These are phyloP conservation scores for Podospora bellae-mahoneyi DNA, from an alignment of 495 filamentous ascomycete species.

Conservation along the genomic window DNA sequence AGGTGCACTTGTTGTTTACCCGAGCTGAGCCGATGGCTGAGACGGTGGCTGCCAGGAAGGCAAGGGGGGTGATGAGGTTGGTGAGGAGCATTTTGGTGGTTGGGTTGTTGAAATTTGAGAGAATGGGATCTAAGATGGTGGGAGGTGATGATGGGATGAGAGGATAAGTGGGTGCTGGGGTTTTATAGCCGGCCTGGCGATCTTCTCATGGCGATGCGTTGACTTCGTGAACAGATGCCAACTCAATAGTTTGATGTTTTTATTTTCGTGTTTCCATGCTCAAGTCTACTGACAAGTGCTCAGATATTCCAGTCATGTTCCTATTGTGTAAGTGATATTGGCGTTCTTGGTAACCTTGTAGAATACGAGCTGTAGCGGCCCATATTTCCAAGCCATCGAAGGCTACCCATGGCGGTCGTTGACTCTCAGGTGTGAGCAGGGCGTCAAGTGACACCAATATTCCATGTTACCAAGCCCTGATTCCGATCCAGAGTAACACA, in stretches of 20 bases:
- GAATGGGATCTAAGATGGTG: not conserved
- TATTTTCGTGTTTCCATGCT: too few species aligned
- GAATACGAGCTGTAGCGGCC: not conserved
- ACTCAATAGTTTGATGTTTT: too few species aligned
- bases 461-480: not conserved
- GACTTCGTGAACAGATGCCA: too few species aligned
- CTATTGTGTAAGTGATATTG: not conserved
- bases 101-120: not conserved
- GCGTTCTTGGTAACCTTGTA: not conserved
- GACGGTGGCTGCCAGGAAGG: slow-evolving; percentile 22
- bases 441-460: not conserved
- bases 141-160: not conserved
- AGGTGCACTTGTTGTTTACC: slow-evolving; percentile 51
- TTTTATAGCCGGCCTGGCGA: not conserved
- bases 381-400: not conserved
- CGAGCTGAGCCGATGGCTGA: slow-evolving; percentile 49
- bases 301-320: not conserved
- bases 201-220: too few species aligned
- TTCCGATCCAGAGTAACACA: not conserved
- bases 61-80: slow-evolving; percentile 23
- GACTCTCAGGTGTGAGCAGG: not conserved
- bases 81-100: slow-evolving; percentile 24
- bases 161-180: not conserved
- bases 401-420: not conserved
- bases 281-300: not conserved